Evolutionary conservation across 495 filamentous ascomycete species (phyloP).

Genomic region (Hypoxylon fuscum): DNA sequence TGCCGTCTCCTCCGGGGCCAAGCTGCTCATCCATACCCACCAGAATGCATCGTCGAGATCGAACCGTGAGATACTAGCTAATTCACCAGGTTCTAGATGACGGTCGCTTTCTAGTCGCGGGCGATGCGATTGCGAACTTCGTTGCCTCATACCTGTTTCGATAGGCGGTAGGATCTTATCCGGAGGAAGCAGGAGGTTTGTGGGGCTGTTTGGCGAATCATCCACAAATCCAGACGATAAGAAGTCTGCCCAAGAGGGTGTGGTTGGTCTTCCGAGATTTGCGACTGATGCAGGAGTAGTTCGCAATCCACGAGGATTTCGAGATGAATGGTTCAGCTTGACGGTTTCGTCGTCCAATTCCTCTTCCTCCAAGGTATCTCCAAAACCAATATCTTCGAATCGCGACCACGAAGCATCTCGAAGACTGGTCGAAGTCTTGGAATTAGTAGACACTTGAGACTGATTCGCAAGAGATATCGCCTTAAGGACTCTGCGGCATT

Average conservation of each 20-base stretch:
- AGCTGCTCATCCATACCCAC: conserved; percentile 99
- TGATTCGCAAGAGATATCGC: conserved; percentile 90
- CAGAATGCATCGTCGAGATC: conserved; percentile 96
- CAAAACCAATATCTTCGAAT: conserved; percentile 95
- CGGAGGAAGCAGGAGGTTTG: conserved; percentile 78
- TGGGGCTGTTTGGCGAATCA: conserved; percentile 63
- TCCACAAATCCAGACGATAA: conserved; percentile 91
- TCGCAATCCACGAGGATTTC: conserved; percentile 56
- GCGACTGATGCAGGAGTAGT: conserved; percentile 69
- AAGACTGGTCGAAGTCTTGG: conserved; percentile 73
- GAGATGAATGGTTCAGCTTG: conserved; percentile 44
- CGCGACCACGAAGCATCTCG: conserved; percentile 93
- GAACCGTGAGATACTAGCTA: conserved; percentile 86
- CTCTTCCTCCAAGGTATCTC: conserved; percentile 75
- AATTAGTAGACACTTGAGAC: conserved; percentile 72
- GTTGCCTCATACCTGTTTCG: conserved; percentile 71
- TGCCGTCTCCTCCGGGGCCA: conserved; percentile 87
- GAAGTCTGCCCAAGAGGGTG: conserved; percentile 98
- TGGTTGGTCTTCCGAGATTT: conserved; percentile 82
- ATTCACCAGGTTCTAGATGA: conserved; percentile 86
- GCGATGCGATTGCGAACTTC: conserved; percentile 88
- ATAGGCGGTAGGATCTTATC: conserved; percentile 93
- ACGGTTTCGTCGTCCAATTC: conserved; percentile 68
- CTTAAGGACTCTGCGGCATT: conserved; percentile 88
- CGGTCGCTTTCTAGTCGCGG: conserved; percentile 69